These are phyloP conservation scores for Plantago elongata DNA, from an alignment of 257 asterid genomes.

Conservation along the genomic window DNA sequence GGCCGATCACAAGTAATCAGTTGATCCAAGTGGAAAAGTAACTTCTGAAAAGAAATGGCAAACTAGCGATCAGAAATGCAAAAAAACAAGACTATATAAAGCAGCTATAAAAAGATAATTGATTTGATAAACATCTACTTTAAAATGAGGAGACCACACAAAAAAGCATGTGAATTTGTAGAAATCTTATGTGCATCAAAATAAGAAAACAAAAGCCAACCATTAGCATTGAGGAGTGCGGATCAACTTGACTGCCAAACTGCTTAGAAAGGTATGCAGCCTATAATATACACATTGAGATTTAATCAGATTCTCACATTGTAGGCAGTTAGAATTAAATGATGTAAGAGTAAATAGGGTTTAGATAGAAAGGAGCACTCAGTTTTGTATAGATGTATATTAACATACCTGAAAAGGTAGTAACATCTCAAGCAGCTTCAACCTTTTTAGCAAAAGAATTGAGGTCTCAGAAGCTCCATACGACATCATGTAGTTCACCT, in stretches of 20 bases:
- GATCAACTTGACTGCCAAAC: constrained; percentile 31
- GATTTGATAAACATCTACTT: constrained; percentile 14
- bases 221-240: constrained; percentile 60
- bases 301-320: constrained; percentile 19
- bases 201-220: constrained; percentile 41
- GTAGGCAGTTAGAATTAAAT: constrained; percentile 7
- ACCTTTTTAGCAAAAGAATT: constrained; percentile 61
- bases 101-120: constrained; percentile 13
- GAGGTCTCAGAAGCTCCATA: constrained; percentile 97
- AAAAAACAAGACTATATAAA: neutral
- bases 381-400: constrained; percentile 12
- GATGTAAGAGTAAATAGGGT: neutral
- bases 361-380: constrained; percentile 9
- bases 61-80: constrained; percentile 13
- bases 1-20: constrained; percentile 75
- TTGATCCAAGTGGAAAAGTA: constrained; percentile 73
- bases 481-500: constrained; percentile 82
- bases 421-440: constrained; percentile 56
- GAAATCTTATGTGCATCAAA: constrained; percentile 8
- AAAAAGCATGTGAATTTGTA: neutral
- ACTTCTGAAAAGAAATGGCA: constrained; percentile 49
- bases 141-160: constrained; percentile 11
- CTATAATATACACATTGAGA: constrained; percentile 32
- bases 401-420: constrained; percentile 79
- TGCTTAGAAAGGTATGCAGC: constrained; percentile 66